A percentile compares a stretch with the other conserved stretches of the same genome.
phyloP scores from a whole-genome alignment of 768 basidiomycete species.

The Lepiota subincarnata region DNA sequence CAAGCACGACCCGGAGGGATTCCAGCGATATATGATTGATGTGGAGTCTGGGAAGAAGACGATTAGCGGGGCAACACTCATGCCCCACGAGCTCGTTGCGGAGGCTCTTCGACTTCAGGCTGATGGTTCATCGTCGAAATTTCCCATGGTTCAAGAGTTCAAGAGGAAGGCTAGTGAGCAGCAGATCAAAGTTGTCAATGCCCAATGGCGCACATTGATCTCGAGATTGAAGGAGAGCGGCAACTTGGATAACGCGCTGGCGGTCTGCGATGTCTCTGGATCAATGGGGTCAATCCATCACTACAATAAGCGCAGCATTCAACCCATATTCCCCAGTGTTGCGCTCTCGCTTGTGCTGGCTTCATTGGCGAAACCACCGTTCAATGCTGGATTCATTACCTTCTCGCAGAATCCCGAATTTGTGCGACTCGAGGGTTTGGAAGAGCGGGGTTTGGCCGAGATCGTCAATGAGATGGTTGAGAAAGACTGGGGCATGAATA shows the following conservation, averaged over 20 bases:
- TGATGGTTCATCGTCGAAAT: conserved; percentile 13
- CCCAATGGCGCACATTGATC: conserved; percentile 65
- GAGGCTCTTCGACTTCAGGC: conserved; percentile 24
- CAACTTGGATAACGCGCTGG: conserved; percentile 56
- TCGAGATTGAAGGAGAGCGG: conserved; percentile 49
- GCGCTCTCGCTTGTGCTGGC: conserved; percentile 66
- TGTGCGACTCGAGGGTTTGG: conserved; percentile 40
- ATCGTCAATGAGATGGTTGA: conserved; percentile 33
- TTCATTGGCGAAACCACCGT: conserved; percentile 59
- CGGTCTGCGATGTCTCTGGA: conserved; percentile 71
- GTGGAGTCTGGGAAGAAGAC: conserved; percentile 51
- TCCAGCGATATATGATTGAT: conserved; percentile 50
- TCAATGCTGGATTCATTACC: conserved; percentile 63
- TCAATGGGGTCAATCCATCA: conserved; percentile 50
- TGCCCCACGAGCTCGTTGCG: conserved; percentile 57
- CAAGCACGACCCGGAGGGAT: conserved; percentile 54
- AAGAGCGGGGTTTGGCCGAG: conserved; percentile 28
- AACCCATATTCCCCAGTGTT: conserved; percentile 59
- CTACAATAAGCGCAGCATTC: conserved; percentile 10
- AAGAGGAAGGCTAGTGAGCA: conserved; percentile 28
- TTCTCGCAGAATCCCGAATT: conserved; percentile 53
- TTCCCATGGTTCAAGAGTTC: conserved; percentile 21
- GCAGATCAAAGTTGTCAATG: conserved; percentile 46
- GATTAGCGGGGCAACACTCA: conserved; percentile 64
- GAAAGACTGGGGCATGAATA: conserved; percentile 52